Percentiles rank a stretch among this genome's conserved stretches.
Conservation (phyloP, 1,284 basidiomycete genomes). For the Gymnopus androsaceus region DNA sequence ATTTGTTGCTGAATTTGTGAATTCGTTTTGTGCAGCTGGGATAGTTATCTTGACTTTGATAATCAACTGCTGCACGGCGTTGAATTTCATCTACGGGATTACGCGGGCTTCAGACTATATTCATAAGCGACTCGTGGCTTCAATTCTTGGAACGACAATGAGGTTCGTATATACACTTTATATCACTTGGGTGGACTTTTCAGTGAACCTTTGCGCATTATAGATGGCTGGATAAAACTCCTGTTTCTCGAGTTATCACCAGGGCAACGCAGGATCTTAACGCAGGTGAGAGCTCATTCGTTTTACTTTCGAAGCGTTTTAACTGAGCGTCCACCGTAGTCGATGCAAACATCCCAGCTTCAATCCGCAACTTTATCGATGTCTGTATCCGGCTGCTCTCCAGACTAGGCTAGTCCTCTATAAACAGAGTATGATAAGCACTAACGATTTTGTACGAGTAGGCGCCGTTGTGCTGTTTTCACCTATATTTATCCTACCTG, state of each 20-base stretch:
- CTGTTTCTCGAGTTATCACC: too few species aligned
- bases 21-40: neutral
- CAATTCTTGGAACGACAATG: slow-evolving; percentile 53
- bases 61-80: neutral
- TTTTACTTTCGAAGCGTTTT: slow-evolving; percentile 25
- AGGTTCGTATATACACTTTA: slow-evolving; percentile 8
- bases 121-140: slow-evolving; percentile 54
- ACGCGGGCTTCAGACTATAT: slow-evolving; percentile 58
- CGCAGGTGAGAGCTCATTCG: slow-evolving; percentile 2
- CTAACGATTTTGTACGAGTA: too few species aligned
- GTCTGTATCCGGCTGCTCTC: slow-evolving; percentile 34
- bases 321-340: slow-evolving; percentile 34
- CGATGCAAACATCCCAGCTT: neutral
- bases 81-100: slow-evolving; percentile 34
- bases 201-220: neutral
- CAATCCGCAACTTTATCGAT: slow-evolving; percentile 16
- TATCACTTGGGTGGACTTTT: neutral
- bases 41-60: slow-evolving; percentile 3
- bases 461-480: slow-evolving; percentile 42
- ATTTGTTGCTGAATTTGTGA: too few species aligned
- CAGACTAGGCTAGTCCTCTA: too few species aligned
- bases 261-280: slow-evolving; percentile 44
- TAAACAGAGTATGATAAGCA: too few species aligned
- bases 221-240: slow-evolving; percentile 47
- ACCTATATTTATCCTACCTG: slow-evolving; percentile 37